Evolutionary conservation across 495 filamentous ascomycete species (phyloP).

Genomic region (Aspergillus ellipticus): DNA sequence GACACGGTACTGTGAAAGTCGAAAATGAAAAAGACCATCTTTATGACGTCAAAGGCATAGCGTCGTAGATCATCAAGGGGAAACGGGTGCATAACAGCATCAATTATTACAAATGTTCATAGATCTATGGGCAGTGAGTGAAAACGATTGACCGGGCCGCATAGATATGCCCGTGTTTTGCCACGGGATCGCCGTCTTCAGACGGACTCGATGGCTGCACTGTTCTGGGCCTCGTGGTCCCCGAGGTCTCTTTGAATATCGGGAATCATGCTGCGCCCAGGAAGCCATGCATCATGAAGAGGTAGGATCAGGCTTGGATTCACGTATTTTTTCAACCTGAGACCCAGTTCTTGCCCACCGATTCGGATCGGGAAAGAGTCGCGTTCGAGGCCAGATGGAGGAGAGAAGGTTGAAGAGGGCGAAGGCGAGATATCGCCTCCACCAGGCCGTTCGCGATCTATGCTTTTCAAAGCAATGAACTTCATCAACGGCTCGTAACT

Average conservation of each 20-base stretch:
- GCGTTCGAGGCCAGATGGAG: conserved; percentile 43
- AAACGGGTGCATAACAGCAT: neutral
- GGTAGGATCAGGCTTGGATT: conserved; percentile 45
- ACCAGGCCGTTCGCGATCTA: conserved; percentile 52
- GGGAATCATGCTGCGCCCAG: conserved; percentile 22
- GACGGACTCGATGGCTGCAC: conserved; percentile 3
- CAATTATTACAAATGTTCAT: neutral
- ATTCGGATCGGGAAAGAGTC: conserved; percentile 40
- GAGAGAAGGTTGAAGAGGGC: conserved; percentile 36
- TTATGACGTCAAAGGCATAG: conserved; percentile 1
- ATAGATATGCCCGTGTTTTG: neutral
- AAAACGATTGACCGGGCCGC: neutral
- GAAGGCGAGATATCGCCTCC: conserved; percentile 37
- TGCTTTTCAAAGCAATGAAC: conserved; percentile 87
- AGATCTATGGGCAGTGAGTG: neutral
- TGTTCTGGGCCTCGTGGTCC: conserved; percentile 20
- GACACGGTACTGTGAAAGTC: neutral
- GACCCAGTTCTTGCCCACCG: conserved; percentile 36
- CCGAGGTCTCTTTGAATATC: conserved; percentile 13
- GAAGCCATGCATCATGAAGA: conserved; percentile 45
- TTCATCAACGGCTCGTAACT: conserved; percentile 82
- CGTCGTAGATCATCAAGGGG: conserved; percentile 12
- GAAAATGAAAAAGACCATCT: neutral
- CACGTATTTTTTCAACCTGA: conserved; percentile 44
- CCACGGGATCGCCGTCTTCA: neutral